Conservation (phyloP, 2,329 filamentous ascomycete species). For the Colletotrichum lindemuthianum region DNA sequence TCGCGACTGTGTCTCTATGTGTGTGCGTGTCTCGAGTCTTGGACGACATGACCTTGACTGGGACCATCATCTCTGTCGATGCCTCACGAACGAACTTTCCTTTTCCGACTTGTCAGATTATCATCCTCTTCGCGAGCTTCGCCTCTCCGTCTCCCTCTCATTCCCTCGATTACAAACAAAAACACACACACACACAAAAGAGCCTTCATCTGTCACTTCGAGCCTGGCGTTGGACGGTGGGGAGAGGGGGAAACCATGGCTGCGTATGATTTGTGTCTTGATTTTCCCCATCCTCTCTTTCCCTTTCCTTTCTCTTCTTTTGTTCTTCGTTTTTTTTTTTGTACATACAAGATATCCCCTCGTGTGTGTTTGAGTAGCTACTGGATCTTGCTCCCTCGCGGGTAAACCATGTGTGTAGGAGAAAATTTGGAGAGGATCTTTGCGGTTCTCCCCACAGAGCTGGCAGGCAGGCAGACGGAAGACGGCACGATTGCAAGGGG, state of each 20-base stretch:
- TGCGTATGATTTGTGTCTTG: neutral
- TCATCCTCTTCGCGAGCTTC: neutral
- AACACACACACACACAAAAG: too few relatives aligned
- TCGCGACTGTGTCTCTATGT: neutral
- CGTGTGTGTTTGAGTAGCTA: neutral
- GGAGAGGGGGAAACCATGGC: conserved; percentile 4
- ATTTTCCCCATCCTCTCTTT: too few relatives aligned
- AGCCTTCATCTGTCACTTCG: neutral
- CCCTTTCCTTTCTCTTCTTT: too few relatives aligned
- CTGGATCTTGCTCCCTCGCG: too few relatives aligned
- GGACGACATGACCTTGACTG: conserved; percentile 3
- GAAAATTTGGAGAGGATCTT: too few relatives aligned
- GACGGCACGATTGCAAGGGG: too few relatives aligned
- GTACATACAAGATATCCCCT: conserved; percentile 22
- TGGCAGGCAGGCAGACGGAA: too few relatives aligned
- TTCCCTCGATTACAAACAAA: neutral
- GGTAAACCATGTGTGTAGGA: too few relatives aligned
- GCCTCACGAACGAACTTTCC: neutral
- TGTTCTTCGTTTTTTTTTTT: neutral
- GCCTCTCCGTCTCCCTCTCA: neutral
- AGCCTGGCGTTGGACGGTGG: conserved; percentile 12
- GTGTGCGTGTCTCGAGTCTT: conserved; percentile 4
- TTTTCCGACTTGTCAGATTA: neutral
- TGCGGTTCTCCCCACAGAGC: too few relatives aligned
- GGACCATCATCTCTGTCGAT: neutral